A percentile compares a stretch with the other conserved stretches of the same genome.
Evolutionary conservation across 108 stramenopile species (phyloP).

Genomic region (Mediolabrus comicus): DNA sequence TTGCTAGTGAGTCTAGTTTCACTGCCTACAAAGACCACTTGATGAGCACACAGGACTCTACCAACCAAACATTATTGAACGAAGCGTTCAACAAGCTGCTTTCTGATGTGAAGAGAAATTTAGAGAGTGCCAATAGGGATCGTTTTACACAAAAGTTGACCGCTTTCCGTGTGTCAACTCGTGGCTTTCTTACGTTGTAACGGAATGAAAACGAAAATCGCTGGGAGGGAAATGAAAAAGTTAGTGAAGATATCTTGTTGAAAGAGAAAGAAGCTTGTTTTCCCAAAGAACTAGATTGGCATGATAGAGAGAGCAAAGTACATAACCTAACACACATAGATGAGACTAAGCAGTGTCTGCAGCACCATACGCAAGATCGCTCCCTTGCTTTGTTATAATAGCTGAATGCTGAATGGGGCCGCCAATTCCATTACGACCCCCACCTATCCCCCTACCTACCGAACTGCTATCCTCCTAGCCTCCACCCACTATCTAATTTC

Average conservation of each 20-base stretch:
- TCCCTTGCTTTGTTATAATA: too few species aligned
- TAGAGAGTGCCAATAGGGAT: conserved; percentile 95
- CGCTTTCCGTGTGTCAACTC: conserved; percentile 91
- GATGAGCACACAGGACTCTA: conserved; percentile 85
- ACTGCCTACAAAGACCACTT: conserved; percentile 91
- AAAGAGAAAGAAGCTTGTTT: neutral
- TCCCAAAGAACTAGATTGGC: neutral
- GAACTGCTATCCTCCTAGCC: too few species aligned
- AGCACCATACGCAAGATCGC: too few species aligned
- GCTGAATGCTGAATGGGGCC: too few species aligned
- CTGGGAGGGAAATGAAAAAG: neutral
- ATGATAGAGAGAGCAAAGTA: neutral
- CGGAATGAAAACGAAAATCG: neutral
- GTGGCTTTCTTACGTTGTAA: conserved; percentile 91
- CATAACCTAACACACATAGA: neutral
- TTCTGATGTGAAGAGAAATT: conserved; percentile 86
- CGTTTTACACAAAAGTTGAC: conserved; percentile 95
- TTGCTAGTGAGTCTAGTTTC: conserved; percentile 92
- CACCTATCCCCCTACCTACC: too few species aligned
- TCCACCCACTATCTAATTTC: too few species aligned
- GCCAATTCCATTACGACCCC: too few species aligned
- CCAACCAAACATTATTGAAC: conserved; percentile 85
- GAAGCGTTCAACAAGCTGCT: conserved; percentile 92
- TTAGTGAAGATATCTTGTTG: neutral
- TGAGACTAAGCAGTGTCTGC: too few species aligned